Evolutionary conservation across 2,329 filamentous ascomycete genomes (phyloP), one percentile per base, ranked within the genome.

Genomic region (Trichoderma brevicompactum): DNA sequence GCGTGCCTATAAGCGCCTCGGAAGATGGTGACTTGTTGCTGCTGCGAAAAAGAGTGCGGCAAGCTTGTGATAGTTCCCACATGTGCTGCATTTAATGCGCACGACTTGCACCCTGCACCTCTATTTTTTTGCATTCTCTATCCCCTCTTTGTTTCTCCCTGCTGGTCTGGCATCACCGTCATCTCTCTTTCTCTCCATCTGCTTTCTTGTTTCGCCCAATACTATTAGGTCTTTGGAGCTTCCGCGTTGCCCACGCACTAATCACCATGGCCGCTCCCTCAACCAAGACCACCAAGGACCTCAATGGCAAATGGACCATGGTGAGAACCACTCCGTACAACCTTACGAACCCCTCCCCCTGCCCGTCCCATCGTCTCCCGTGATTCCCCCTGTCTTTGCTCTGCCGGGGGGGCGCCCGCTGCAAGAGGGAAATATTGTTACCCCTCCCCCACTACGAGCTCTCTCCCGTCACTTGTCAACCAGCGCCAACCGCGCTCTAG

Each of bases 231-330:
- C 23, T 2, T 28, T 3, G 5, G 23, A 28, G 23, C 23, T 28
- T 3, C 5, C 23, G 23, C 23, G 23, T 5, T 28, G 23, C 23
- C 23, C 2, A n/a, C n/a, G 23, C 23, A 28, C 23, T 5, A 28
- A 28, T 28, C 23, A 28, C 66, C 73, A 94, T 94, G 91, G 90
- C 91, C 69, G 89, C 89, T 67, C 91, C 91, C 64, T 76, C 84
- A 60, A 82, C 83, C 68, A 86, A 89, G 80, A 91, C 84, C 56
- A 83, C 88, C 71, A 83, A 84, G 69, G 83, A 92, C 80, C 83
- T 94, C 71, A 87, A 78, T 71, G 91, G 91, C 68, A 85, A 83
- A 73, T 94, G 88, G 84, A 76, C 82, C 66, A 85, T 94, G 84
- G 90, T 92, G 81, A 71, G 84, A 74, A 19, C 23, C 23, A 28